These are phyloP conservation scores for Neurospora sp. DNA, from an alignment of 2,329 filamentous ascomycete genomes.

Conservation along the genomic window DNA sequence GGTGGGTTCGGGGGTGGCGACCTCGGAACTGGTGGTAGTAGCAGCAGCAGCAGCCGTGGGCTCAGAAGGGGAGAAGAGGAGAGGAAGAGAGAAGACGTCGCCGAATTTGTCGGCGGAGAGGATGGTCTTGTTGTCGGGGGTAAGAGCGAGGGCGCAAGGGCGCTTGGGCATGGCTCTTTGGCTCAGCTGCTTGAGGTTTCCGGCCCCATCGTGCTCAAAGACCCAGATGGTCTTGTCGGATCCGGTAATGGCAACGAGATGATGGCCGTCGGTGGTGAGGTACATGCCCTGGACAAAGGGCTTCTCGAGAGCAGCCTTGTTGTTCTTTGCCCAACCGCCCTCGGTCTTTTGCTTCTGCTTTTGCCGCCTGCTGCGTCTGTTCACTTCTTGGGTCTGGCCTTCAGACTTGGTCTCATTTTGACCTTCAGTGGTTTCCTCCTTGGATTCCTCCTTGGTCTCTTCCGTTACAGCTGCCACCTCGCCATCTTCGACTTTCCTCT, in stretches of 20 bases:
- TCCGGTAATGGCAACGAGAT: conserved; percentile 72
- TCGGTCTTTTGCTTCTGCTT: conserved; percentile 29
- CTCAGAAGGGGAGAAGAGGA: conserved; percentile 35
- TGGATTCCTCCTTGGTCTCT: conserved; percentile 9
- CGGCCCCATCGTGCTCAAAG: conserved; percentile 56
- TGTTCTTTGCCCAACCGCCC: conserved; percentile 18
- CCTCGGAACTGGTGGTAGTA: conserved; percentile 12
- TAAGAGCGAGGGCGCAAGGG: conserved; percentile 65
- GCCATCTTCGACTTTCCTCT: conserved; percentile 17
- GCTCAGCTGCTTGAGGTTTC: conserved; percentile 57
- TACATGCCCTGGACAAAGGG: conserved; percentile 62
- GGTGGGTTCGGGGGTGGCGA: conserved; percentile 11
- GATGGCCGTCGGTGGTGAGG: conserved; percentile 50
- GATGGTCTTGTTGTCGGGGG: conserved; percentile 61
- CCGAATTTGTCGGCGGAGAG: conserved; percentile 91
- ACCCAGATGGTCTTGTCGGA: conserved; percentile 89
- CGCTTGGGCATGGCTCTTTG: conserved; percentile 80
- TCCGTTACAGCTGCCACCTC: conserved; percentile 4
- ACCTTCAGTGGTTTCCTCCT: conserved; percentile 21
- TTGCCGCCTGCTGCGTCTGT: conserved; percentile 12
- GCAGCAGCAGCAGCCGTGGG: conserved; percentile 2
- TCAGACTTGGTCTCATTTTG: conserved; percentile 14
- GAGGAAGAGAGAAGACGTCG: conserved; percentile 82
- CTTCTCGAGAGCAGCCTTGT: conserved; percentile 32
- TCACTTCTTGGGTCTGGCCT: conserved; percentile 13